A percentile compares a stretch with the other conserved stretches of the same genome.
Conservation (phyloP, 2,329 filamentous ascomycete genomes). For the Cladosporium sp. region DNA sequence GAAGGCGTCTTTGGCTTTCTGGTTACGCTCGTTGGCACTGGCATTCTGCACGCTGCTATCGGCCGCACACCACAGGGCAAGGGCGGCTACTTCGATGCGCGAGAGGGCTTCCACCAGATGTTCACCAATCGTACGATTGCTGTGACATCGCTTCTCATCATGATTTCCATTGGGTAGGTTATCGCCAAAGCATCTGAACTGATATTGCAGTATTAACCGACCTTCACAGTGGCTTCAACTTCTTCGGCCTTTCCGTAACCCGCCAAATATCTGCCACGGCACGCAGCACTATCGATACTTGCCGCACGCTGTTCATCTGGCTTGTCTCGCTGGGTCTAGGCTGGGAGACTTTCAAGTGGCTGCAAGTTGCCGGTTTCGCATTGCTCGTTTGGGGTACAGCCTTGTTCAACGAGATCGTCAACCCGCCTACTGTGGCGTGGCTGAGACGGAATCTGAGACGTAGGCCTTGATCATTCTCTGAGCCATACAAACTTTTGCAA, state of each 20-base stretch:
- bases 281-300: conserved; percentile 94
- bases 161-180: conserved; percentile 89
- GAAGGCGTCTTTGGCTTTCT: conserved; percentile 88
- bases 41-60: conserved; percentile 71
- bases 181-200: not conserved
- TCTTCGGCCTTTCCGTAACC: conserved; percentile 94
- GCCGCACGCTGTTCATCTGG: conserved; percentile 97
- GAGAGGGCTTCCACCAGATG: conserved; percentile 80
- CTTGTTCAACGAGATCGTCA: conserved; percentile 90
- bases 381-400: conserved; percentile 95
- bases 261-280: conserved; percentile 86
- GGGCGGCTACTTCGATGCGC: conserved; percentile 85
- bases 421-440: conserved; percentile 55
- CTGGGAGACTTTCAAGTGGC: conserved; percentile 97
- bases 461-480: conserved; percentile 11
- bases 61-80: conserved; percentile 70
- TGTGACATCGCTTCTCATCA: conserved; percentile 80
- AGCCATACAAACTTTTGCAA: no score
- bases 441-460: conserved; percentile 17
- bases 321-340: conserved; percentile 86
- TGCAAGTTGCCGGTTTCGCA: conserved; percentile 85
- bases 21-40: conserved; percentile 74
- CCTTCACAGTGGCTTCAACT: conserved; percentile 80
- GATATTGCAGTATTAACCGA: not conserved
- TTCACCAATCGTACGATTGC: conserved; percentile 66